Evolutionary conservation across 1,284 basidiomycete genomes (phyloP), one percentile per base, ranked within the genome.

Genomic region (Anthracocystis setariae): DNA sequence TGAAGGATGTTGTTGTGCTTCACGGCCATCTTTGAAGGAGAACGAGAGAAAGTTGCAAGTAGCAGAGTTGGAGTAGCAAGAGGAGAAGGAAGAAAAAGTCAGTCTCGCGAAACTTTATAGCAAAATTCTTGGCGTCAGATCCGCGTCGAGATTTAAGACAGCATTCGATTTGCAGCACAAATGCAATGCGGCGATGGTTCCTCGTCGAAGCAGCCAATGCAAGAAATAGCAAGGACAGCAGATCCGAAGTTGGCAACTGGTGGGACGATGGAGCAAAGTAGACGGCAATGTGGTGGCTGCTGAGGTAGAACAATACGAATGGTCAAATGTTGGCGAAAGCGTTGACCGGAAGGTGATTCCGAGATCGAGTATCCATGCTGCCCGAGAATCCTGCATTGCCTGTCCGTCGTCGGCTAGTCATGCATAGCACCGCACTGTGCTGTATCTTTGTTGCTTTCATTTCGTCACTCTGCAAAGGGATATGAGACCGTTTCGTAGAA

Each of bases 1-100:
- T 80, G 78, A 53, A 81, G 78, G 62, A 82, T 59, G 74, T 82
- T 78, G 75, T 82, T 82, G 78, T 82, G 79, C 65, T 77, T 76
- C 74, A 81, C 76, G 73, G 76, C 78, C 79, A 81, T 81, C 72
- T 73, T 65, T 59, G 38, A 37, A 10, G 18, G 13, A 8, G 8
- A 15, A 27, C 38, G n/a, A 43, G 39, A 15, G 33, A 25, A 45
- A 23, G 39, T 45, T 37, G 50, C 49, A 42, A 33, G 33, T 32
- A 20, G 46, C 24, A 15, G 54, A 45, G 47, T n/a, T 49, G 33
- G 24, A 59, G 35, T 32, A 13, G 43, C 29, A 20, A 20, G 47
- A 23, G 32, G 27, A 42, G 29, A 25, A 23, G 27, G 27, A 37
- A 29, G 17, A 51, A 55, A 59, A 50, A 49, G 65, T 62, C 58